Evolutionary conservation across 1,284 basidiomycete genomes (phyloP), one percentile per base, ranked within the genome.

Genomic region (Ganoderma resinaceum): DNA sequence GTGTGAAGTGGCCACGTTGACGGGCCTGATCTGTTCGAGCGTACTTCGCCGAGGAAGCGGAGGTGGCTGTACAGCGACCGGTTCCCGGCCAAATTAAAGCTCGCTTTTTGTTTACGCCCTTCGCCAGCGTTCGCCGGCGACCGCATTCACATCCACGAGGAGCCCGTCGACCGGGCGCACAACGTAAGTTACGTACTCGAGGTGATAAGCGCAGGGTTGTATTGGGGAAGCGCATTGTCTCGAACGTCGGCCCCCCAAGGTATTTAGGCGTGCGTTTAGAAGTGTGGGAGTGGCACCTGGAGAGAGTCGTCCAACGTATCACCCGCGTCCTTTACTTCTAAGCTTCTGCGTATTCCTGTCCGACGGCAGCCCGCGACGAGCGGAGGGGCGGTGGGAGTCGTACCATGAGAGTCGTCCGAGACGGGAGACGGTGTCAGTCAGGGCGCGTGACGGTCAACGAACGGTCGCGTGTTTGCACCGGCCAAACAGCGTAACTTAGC

Each of bases 401-500:
- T 71, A 69, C 70, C 70, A 69, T 67, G 49, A 29, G 58, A 29
- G 42, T 71, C 66, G 68, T 72, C 23, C 63, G 69, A 69, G 69
- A 63, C 59, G 55, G 65, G 35, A 49, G 31, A 26, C 62, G 62
- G 66, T 49, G 61, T 38, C 7, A 43, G 42, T 7, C 40, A 42
- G 23, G 37, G 65, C 65, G 61, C 61, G 61, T 38, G 6, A 46
- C 43, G 9, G 43, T 3, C 6, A 46, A 31, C 52, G n/a, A 53
- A 63, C 42, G 61, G 64, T 64, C 66, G 58, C 72, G 72, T 75
- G 69, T 76, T 77, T 75, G 75, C 66, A 35, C 66, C 58, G 73
- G 70, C 70, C 73, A 76, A 76, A 76, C 66, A 76, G 63, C 67
- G 20, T 55, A 26, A 66, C 52, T 58, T 73, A 69, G 64, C 71